These are phyloP conservation scores for Candida awuae DNA, from an alignment of 805 yeast species.

Conservation along the genomic window DNA sequence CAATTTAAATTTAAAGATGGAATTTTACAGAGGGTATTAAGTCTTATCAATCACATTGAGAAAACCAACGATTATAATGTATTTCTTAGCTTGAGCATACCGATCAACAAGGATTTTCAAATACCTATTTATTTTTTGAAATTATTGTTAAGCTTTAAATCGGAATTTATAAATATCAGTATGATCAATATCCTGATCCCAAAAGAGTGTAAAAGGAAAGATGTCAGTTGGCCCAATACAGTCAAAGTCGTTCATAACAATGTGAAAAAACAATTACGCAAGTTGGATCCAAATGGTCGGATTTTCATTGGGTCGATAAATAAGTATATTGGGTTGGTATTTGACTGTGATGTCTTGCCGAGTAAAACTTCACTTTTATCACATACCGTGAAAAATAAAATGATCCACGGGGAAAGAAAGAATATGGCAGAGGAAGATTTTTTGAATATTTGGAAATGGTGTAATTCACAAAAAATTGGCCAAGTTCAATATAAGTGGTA, in stretches of 20 bases:
- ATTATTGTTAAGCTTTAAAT: not conserved
- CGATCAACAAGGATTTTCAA: slow-evolving; percentile 1
- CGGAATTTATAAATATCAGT: slow-evolving; percentile 6
- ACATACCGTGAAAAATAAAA: slow-evolving; percentile 3
- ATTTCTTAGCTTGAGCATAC: slow-evolving; percentile 7
- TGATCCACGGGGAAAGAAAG: slow-evolving; percentile 7
- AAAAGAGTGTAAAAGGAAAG: slow-evolving; percentile 6
- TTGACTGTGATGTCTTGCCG: slow-evolving; percentile 7
- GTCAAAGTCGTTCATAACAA: not conserved
- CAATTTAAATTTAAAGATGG: slow-evolving; percentile 7
- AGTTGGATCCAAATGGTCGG: slow-evolving; percentile 1
- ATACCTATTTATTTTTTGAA: slow-evolving; percentile 2
- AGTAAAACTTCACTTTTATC: not conserved
- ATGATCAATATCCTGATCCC: slow-evolving; percentile 7
- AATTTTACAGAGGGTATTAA: not conserved
- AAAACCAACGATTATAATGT: slow-evolving; percentile 8
- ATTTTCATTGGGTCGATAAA: slow-evolving; percentile 7
- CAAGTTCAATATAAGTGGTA: slow-evolving; percentile 7
- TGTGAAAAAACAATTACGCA: slow-evolving; percentile 1
- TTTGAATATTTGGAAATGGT: slow-evolving; percentile 7
- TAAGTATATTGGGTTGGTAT: slow-evolving; percentile 7
- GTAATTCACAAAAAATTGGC: not conserved
- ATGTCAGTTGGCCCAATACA: slow-evolving; percentile 7
- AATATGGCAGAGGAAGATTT: slow-evolving; percentile 7
- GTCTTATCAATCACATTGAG: slow-evolving; percentile 4